Evolutionary conservation across 306 rosid genomes (phyloP), one percentile per base, ranked within the genome.

Genomic region (Calophaca sinica): DNA sequence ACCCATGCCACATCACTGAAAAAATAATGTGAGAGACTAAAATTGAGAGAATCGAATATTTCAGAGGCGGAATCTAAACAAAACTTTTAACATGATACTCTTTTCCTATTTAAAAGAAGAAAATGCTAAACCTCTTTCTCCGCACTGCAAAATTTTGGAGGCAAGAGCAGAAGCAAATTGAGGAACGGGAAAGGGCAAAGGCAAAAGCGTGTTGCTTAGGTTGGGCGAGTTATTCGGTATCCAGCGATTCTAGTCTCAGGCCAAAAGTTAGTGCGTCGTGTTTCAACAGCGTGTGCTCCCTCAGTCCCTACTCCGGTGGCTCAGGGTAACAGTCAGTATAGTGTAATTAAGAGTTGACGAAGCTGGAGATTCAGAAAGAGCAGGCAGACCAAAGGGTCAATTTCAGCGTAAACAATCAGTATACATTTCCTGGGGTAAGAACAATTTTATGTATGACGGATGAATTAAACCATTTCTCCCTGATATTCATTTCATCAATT

Each of bases 391-490:
- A 33, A 28, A 70, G 54, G 36, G 39, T 75, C 53, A 81, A 76
- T 76, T 76, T 76, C 74, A 70, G 3, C 51, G 81, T 94, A 85
- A 93, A 69, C 80, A 82, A 83, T 79, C 92, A 76, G 50, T 84
- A 87, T 84, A 86, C 75, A 71, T 91, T 94, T 87, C 86, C 88
- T 49, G 97, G 97, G 86, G 96, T 89, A 78, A 80, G 94, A 82
- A 82, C 15, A 60, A 10, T 7, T 50, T 41, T 66, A 68, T 55
- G 35, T 48, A 26, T 59, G 46, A 67, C 57, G 58, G 72, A 51
- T 33, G 60, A 32, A 32, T 61, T 62, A 28, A 65, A 60, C 71
- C 54, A 14, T 64, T 54, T 61, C 42, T 74, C 81, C 20, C 68
- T 59, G 61, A 65, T 51, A 12, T 73, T 81, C 49, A 6, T 75